Conservation (phyloP, 169 alveolate species). For the Plasmodium gallinaceum region DNA sequence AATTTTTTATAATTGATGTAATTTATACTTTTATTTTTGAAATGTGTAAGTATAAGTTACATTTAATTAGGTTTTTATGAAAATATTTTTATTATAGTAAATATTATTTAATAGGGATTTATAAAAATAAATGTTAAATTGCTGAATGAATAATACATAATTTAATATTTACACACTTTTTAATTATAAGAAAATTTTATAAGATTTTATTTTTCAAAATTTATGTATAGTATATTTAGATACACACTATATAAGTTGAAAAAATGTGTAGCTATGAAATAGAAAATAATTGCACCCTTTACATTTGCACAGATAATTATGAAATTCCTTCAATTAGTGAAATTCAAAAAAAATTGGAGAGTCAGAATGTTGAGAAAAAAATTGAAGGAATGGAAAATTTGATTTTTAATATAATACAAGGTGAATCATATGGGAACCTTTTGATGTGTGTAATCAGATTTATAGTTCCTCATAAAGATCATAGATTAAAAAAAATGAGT, state of each 20-base stretch:
- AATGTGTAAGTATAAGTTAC: too few relatives aligned
- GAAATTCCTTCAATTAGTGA: slow-evolving; percentile 45
- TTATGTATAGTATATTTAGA: too few relatives aligned
- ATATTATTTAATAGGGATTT: too few relatives aligned
- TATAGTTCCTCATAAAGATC: slow-evolving; percentile 87
- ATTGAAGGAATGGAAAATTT: slow-evolving; percentile 83
- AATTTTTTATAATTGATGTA: too few relatives aligned
- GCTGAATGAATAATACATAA: neutral
- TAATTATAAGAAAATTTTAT: too few relatives aligned
- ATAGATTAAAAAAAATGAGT: slow-evolving; percentile 92
- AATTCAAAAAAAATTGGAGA: slow-evolving; percentile 82
- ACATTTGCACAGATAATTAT: slow-evolving; percentile 72
- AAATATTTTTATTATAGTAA: too few relatives aligned
- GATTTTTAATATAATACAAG: slow-evolving; percentile 80
- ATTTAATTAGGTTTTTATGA: too few relatives aligned
- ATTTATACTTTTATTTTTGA: too few relatives aligned
- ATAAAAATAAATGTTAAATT: too few relatives aligned
- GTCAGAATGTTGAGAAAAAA: slow-evolving; percentile 78
- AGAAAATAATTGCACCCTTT: slow-evolving; percentile 65
- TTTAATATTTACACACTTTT: neutral
- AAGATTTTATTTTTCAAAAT: too few relatives aligned
- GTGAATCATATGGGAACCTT: slow-evolving; percentile 83
- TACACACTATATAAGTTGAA: neutral
- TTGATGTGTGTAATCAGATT: slow-evolving; percentile 89
- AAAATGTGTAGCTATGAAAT: slow-evolving; percentile 55